These are phyloP conservation scores for Huntiella abstrusa DNA, from an alignment of 2,329 filamentous ascomycete species.

Conservation along the genomic window DNA sequence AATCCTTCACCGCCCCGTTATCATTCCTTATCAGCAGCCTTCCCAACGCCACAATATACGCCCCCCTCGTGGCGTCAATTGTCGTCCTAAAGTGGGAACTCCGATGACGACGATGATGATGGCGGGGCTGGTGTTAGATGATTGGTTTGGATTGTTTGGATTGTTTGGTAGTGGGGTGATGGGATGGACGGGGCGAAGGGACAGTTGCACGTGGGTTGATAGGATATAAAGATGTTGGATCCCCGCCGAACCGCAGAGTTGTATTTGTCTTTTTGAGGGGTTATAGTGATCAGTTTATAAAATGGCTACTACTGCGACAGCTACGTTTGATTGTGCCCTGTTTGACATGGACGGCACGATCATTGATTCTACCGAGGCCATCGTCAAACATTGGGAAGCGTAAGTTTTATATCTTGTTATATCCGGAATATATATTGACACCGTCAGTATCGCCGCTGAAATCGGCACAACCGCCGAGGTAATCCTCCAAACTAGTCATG, in stretches of 20 bases:
- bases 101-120: not conserved
- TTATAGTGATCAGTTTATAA: too few species aligned
- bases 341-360: constrained; percentile 73
- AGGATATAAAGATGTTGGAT: too few species aligned
- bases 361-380: constrained; percentile 61
- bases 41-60: not conserved
- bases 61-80: not conserved
- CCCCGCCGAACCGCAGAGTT: too few species aligned
- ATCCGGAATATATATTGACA: constrained; percentile 21
- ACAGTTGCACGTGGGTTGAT: too few species aligned
- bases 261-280: too few species aligned
- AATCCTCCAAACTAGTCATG: constrained; percentile 82
- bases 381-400: constrained; percentile 61
- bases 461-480: constrained; percentile 68
- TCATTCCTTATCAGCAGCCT: constrained; percentile 2
- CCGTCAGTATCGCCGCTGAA: constrained; percentile 51
- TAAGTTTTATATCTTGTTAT: constrained; percentile 20
- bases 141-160: not conserved
- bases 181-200: too few species aligned
- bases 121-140: constrained; percentile 1
- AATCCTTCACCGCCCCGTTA: not conserved
- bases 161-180: too few species aligned
- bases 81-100: not conserved
- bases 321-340: constrained; percentile 37
- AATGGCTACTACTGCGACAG: constrained; percentile 18